phyloP scores from a whole-genome alignment of 192 early-diverging fungal species.

The Entrophospora sp. region DNA sequence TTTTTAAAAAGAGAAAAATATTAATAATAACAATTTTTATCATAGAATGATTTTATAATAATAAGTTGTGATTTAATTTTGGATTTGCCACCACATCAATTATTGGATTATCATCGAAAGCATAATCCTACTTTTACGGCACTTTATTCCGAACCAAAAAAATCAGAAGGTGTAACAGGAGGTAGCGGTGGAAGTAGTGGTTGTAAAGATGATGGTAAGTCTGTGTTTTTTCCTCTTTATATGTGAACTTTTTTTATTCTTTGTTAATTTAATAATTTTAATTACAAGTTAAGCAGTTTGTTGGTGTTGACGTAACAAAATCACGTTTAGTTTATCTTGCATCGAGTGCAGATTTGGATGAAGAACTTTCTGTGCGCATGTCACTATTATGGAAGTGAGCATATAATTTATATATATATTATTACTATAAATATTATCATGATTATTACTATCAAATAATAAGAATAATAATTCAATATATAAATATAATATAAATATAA shows the following conservation, averaged over 20 bases:
- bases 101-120: constrained; percentile 78
- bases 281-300: constrained; percentile 28
- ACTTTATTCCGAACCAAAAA: constrained; percentile 72
- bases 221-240: neutral
- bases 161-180: constrained; percentile 66
- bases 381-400: constrained; percentile 38
- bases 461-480: too few species aligned
- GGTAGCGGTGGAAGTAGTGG: constrained; percentile 39
- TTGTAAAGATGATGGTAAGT: constrained; percentile 38
- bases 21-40: neutral
- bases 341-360: constrained; percentile 36
- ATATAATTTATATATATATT: neutral
- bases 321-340: constrained; percentile 32
- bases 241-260: neutral
- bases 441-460: too few species aligned
- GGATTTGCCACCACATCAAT: constrained; percentile 69
- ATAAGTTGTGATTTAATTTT: constrained; percentile 86
- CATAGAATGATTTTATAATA: constrained; percentile 80
- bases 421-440: too few species aligned
- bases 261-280: constrained; percentile 20
- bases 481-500: too few species aligned
- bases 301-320: constrained; percentile 31
- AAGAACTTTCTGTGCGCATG: constrained; percentile 49
- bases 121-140: constrained; percentile 72
- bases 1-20: neutral